phyloP scores from a whole-genome alignment of 805 yeast species.

The Lipomyces japonicus region DNA sequence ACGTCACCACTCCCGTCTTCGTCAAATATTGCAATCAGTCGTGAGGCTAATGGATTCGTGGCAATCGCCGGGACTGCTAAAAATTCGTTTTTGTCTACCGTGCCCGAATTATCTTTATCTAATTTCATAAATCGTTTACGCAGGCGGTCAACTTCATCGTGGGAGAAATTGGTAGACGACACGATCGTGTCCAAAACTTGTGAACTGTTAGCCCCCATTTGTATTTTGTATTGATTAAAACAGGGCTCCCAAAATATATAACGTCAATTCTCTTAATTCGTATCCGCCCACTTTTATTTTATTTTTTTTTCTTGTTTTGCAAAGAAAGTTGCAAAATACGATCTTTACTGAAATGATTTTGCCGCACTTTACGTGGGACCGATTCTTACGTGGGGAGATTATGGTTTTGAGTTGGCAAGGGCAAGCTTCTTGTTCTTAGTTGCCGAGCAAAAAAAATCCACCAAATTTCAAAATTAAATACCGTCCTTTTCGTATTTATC shows the following conservation, averaged over 20 bases:
- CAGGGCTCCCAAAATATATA: not conserved
- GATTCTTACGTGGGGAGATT: too few species aligned
- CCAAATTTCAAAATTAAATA: too few species aligned
- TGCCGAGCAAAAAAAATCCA: too few species aligned
- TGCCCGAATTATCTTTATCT: slow-evolving; percentile 88
- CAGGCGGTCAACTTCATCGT: slow-evolving; percentile 86
- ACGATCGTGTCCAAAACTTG: slow-evolving; percentile 63
- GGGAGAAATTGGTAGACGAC: slow-evolving; percentile 81
- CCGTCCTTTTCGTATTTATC: too few species aligned
- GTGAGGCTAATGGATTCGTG: slow-evolving; percentile 79
- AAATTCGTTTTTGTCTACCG: slow-evolving; percentile 86
- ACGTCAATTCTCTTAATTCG: not conserved
- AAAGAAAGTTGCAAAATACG: not conserved
- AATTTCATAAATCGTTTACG: slow-evolving; percentile 92
- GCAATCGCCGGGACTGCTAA: slow-evolving; percentile 89
- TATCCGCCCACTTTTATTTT: not conserved
- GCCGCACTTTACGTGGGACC: too few species aligned
- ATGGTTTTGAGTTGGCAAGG: too few species aligned
- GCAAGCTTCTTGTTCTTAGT: too few species aligned
- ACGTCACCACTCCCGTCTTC: slow-evolving; percentile 88
- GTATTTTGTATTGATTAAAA: too few species aligned
- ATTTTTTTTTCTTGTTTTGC: not conserved
- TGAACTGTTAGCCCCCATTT: slow-evolving; percentile 62
- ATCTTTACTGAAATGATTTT: not conserved
- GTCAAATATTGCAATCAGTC: slow-evolving; percentile 93